Percentiles rank a stretch among this genome's conserved stretches.
phyloP scores from a whole-genome alignment of 257 asterid genomes.

The Henckelia pumila region DNA sequence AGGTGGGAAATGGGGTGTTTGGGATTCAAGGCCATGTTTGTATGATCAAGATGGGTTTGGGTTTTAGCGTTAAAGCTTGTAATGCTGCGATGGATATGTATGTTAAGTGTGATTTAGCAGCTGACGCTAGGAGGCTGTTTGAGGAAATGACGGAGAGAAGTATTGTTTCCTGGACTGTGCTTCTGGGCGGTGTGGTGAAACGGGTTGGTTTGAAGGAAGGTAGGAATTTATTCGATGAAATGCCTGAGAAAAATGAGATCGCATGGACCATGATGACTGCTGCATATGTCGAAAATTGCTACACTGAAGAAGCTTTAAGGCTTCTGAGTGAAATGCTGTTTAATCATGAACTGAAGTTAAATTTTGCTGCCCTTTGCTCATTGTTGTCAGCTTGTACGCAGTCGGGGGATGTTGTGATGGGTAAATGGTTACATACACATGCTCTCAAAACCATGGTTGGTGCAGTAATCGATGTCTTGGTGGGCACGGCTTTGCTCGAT shows the following conservation, averaged over 20 bases:
- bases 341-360: conserved; percentile 36
- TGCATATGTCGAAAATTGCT: conserved; percentile 56
- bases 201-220: conserved; percentile 58
- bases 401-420: conserved; percentile 56
- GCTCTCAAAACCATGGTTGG: conserved; percentile 41
- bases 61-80: conserved; percentile 42
- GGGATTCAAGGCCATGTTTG: conserved; percentile 58
- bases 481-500: conserved; percentile 64
- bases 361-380: conserved; percentile 51
- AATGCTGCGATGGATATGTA: conserved; percentile 74
- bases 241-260: conserved; percentile 69
- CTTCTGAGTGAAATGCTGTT: conserved; percentile 57
- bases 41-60: conserved; percentile 55
- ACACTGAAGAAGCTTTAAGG: conserved; percentile 42
- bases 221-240: conserved; percentile 55
- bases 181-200: conserved; percentile 59
- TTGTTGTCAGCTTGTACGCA: conserved; percentile 63
- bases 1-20: conserved; percentile 41
- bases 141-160: conserved; percentile 52
- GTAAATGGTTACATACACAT: conserved; percentile 61
- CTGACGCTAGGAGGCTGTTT: conserved; percentile 47
- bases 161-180: conserved; percentile 80
- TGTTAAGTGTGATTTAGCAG: conserved; percentile 56
- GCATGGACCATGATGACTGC: conserved; percentile 66
- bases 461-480: conserved; percentile 44